Evolutionary conservation across 495 filamentous ascomycete genomes (phyloP), one percentile per base, ranked within the genome.

Genomic region (Amniculicola lignicola): DNA sequence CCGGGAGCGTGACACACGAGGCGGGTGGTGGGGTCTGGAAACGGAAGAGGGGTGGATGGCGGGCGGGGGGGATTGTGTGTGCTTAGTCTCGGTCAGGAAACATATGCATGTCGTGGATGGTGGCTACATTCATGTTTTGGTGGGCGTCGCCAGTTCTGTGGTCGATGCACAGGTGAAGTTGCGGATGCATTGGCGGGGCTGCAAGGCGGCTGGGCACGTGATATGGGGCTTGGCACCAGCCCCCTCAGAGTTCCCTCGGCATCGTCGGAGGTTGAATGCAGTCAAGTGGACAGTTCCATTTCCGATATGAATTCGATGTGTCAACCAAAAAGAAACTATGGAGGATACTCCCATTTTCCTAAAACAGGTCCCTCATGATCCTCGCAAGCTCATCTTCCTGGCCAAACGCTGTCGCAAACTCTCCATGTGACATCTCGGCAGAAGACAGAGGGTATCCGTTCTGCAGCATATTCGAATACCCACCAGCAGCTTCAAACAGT

Each of bases 401-500:
- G 2, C 81, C 81, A 60, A 83, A 71, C 18, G 78, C 72, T 16
- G 72, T 74, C 39, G 74, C 72, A 3, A 57, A 29, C 18, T 65
- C 66, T 15, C 77, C 76, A 41, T 76, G 72, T 22, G 73, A 74
- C 51, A 75, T 73, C 19, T 74, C 73, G 2, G 52, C 45, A 14
- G 54, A 23, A 16, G 52, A 49, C 9, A 62, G 16, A 19, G 27
- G 40, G 33, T 43, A 62, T 9, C 62, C 66, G 15, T 69, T 62
- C 16, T 69, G 64, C 55, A 79, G 64, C 61, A 77, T 74, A 40
- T 68, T 77, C 10, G 72, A 69, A 56, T 77, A 80, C 6, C 77
- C 78, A 1, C 83, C 81, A n/a, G 82, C 84, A 35, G 82, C 83
- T 60, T 89, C 85, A 54, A 89, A 89, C 19, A 88, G 64, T 65